Base-by-base conservation (phyloP, 352 stramenopile species). In the Pythium rishiriense region DNA sequence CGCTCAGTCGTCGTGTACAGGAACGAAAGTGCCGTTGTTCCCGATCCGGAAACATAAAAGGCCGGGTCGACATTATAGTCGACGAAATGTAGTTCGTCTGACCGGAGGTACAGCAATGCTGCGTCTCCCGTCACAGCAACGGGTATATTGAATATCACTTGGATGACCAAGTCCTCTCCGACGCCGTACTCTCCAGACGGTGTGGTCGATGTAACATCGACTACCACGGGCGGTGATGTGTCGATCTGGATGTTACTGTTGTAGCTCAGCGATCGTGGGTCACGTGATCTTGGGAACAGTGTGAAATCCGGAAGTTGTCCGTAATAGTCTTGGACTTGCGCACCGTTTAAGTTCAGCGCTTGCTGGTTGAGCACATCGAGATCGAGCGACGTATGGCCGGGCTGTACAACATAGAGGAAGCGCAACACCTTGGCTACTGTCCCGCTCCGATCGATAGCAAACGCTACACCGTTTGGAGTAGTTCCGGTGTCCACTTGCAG, bases 121-220 rank as follows among this genome's bases (percentile, higher is more conserved):
- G 63, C 28, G 9, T 35, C 72, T 21, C 54, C 25, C 5, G 9
- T 8, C 1, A 91, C 78, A 10, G 62, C 47, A 0, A 93, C 83
- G 2, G 81, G 66, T 22, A 60, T 55, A 0, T 68, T 76, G 49
- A 93, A 93, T 14, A 58, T 56, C n/a, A 92, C 55, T 45, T 81
- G 70, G 25, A 94, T 61, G 29, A 65, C 0, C 25, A 94, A 60
- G 0, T 69, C 35, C 41, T 91, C 70, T 0, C 79, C 83, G 21
- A 91, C 73, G 5, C 85, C 83, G 47, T 92, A 94, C 41, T 86
- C 77, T 0, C 76, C 83, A 0, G 80, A 85, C 0, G 72, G 57
- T 6, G 66, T 88, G 5, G 58, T 59, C 1, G 77, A 71, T 2
- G 72, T 85, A 2, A 92, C 81, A 29, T 73, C 71, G 0, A 66